phyloP scores from a whole-genome alignment of 2,329 filamentous ascomycete genomes.

The Beauveria australis region DNA sequence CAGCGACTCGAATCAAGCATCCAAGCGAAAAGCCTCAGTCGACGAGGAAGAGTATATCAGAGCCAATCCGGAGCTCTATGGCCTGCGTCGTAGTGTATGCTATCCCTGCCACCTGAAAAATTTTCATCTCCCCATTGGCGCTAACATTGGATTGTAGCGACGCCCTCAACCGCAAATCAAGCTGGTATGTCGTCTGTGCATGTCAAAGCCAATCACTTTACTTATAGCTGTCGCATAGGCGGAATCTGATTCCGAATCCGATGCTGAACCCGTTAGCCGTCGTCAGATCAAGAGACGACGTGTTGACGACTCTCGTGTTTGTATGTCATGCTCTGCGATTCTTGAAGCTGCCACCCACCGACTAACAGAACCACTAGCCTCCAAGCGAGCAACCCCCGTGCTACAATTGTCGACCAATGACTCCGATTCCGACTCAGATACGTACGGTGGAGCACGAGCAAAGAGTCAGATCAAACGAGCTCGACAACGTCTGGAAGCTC shows the following conservation, averaged over 20 bases:
- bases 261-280: conserved; percentile 48
- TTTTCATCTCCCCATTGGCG: conserved; percentile 14
- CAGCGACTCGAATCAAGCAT: conserved; percentile 56
- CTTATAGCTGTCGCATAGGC: conserved; percentile 26
- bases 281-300: conserved; percentile 63
- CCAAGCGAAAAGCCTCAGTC: conserved; percentile 63
- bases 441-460: conserved; percentile 68
- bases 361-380: conserved; percentile 34
- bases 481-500: conserved; percentile 61
- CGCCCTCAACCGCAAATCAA: conserved; percentile 51
- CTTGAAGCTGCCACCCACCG: conserved; percentile 14
- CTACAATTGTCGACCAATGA: conserved; percentile 47
- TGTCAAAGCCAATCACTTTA: background rate
- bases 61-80: conserved; percentile 91
- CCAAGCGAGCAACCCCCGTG: conserved; percentile 50
- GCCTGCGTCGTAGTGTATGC: conserved; percentile 82
- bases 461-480: conserved; percentile 68
- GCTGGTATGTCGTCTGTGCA: conserved; percentile 36
- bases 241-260: conserved; percentile 61
- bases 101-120: conserved; percentile 13
- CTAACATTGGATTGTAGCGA: conserved; percentile 36
- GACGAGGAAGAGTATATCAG: conserved; percentile 78
- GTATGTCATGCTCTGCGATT: conserved; percentile 35
- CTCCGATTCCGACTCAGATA: conserved; percentile 65
- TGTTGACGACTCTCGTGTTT: conserved; percentile 53